phyloP scores from a whole-genome alignment of 495 filamentous ascomycete genomes.

The Aspergillus carlsbadensis region DNA sequence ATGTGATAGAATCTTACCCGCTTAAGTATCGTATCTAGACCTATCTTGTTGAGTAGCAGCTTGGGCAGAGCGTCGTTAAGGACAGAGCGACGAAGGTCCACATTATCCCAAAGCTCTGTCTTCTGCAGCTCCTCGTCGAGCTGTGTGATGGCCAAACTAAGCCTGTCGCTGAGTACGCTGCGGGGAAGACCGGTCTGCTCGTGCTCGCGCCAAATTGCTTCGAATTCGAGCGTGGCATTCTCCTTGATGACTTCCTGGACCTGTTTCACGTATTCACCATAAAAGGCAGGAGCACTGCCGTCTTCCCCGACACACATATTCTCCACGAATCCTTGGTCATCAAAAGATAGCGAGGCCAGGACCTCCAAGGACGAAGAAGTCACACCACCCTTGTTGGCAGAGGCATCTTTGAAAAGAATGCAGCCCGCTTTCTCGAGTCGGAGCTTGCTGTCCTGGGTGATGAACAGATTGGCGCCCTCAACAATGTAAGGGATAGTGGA shows the following conservation, averaged over 20 bases:
- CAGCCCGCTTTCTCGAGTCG: conserved; percentile 90
- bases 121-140: conserved; percentile 93
- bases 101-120: conserved; percentile 87
- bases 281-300: conserved; percentile 83
- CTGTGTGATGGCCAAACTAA: conserved; percentile 88
- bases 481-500: conserved; percentile 88
- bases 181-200: conserved; percentile 73
- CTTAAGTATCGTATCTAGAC: conserved; percentile 79
- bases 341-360: conserved; percentile 87
- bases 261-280: conserved; percentile 85
- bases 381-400: conserved; percentile 97
- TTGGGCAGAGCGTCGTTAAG: conserved; percentile 84
- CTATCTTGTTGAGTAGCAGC: conserved; percentile 82
- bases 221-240: conserved; percentile 91
- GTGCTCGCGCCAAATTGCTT: conserved; percentile 96
- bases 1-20: conserved; percentile 54
- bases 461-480: conserved; percentile 97
- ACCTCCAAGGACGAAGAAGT: conserved; percentile 98
- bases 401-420: conserved; percentile 95
- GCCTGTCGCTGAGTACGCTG: conserved; percentile 82
- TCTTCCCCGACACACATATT: conserved; percentile 87
- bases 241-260: conserved; percentile 86
- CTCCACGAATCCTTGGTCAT: conserved; percentile 81
- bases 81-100: conserved; percentile 71
- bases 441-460: conserved; percentile 97